Evolutionary conservation across 306 rosid species (phyloP).

Genomic region (Medicago arabica): DNA sequence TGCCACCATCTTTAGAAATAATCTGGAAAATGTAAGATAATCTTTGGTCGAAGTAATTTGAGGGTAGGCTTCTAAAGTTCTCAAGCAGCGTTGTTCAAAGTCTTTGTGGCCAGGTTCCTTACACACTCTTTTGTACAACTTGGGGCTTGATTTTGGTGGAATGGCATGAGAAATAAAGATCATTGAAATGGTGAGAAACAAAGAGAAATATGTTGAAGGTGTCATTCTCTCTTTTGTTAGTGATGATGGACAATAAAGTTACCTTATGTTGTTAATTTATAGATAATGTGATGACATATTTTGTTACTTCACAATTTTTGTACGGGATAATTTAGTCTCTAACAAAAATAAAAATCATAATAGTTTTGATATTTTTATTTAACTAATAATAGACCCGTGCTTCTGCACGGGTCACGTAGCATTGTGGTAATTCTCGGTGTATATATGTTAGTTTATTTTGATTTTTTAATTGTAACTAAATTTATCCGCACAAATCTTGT

Average conservation of each 20-base stretch:
- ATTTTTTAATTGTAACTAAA: no score
- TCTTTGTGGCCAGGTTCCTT: neutral
- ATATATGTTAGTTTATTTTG: no score
- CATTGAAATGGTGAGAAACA: neutral
- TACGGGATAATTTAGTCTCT: no score
- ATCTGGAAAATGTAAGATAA: neutral
- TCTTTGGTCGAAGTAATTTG: neutral
- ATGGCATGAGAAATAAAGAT: neutral
- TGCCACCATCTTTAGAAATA: neutral
- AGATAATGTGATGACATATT: neutral
- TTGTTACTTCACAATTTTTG: no score
- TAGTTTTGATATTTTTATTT: no score
- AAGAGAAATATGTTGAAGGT: neutral
- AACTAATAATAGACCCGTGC: no score
- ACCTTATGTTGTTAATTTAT: neutral
- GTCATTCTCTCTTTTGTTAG: neutral
- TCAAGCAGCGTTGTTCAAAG: neutral
- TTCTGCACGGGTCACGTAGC: no score
- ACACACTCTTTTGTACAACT: neutral
- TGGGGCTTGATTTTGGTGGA: neutral
- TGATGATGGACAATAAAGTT: neutral
- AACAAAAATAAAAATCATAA: no score
- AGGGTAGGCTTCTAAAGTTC: neutral
- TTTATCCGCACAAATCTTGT: no score
- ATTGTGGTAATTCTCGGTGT: no score